Conservation (phyloP, 2,329 filamentous ascomycete genomes). For the Ramularia collo-cygni region DNA sequence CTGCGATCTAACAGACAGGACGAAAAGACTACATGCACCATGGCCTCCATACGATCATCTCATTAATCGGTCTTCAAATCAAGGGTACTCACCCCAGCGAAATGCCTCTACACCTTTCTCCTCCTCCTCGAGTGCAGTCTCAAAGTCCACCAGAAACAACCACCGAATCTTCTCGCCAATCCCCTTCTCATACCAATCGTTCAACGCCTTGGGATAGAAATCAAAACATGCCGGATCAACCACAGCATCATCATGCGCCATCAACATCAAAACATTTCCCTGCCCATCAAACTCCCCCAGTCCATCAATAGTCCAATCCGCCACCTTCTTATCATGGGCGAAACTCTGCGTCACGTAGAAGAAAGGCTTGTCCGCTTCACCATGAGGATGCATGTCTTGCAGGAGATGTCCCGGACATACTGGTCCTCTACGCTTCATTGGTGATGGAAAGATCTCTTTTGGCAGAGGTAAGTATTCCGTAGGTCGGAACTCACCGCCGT, state of each 20-base stretch:
- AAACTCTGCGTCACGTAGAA: constrained; percentile 30
- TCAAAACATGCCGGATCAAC: constrained; percentile 25
- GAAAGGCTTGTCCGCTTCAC: constrained; percentile 29
- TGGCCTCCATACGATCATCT: too few relatives aligned
- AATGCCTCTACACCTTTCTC: constrained; percentile 19
- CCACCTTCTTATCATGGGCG: constrained; percentile 31
- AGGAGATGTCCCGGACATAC: constrained; percentile 39
- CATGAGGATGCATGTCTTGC: constrained; percentile 33
- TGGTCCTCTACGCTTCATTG: constrained; percentile 15
- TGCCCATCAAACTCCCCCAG: constrained; percentile 29
- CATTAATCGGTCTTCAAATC: too few relatives aligned
- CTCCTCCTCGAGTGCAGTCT: constrained; percentile 33
- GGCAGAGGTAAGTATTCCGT: constrained; percentile 37
- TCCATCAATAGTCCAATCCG: constrained; percentile 28
- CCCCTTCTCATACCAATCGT: constrained; percentile 27
- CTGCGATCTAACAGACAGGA: too few relatives aligned
- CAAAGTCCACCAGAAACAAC: constrained; percentile 46
- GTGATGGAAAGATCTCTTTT: constrained; percentile 21
- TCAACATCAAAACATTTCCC: constrained; percentile 26
- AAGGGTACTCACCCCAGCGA: constrained; percentile 18
- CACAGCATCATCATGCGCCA: constrained; percentile 28
- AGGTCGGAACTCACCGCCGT: constrained; percentile 35
- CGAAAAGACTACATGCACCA: too few relatives aligned
- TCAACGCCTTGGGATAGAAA: constrained; percentile 36
- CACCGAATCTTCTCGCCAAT: constrained; percentile 25